These are phyloP conservation scores for Chaetomiaceae sp. DNA, from an alignment of 2,329 filamentous ascomycete species.

Conservation along the genomic window DNA sequence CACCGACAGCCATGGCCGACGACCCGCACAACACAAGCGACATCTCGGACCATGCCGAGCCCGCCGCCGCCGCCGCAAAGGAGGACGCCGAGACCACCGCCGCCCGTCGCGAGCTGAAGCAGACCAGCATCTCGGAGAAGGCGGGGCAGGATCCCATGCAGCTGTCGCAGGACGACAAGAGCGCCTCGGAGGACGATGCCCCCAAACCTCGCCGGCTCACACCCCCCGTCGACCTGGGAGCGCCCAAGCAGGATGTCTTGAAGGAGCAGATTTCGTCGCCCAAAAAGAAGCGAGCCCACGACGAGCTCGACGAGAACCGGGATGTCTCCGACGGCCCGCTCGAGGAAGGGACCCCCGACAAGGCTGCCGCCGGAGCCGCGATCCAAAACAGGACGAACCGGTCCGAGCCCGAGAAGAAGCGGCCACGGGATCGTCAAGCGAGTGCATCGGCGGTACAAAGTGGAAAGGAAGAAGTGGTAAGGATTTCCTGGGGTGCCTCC, in stretches of 20 bases:
- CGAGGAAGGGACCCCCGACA: slow-evolving; percentile 40
- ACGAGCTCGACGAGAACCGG: slow-evolving; percentile 50
- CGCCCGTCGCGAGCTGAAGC: slow-evolving; percentile 59
- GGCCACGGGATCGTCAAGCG: slow-evolving; percentile 49
- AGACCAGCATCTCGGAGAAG: slow-evolving; percentile 57
- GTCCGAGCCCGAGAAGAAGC: slow-evolving; percentile 62
- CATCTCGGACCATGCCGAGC: slow-evolving; percentile 33
- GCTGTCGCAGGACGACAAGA: slow-evolving; percentile 27
- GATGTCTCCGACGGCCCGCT: slow-evolving; percentile 32
- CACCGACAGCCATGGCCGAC: slow-evolving; percentile 40
- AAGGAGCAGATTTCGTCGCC: slow-evolving; percentile 53
- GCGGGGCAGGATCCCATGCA: slow-evolving; percentile 24
- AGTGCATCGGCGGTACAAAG: slow-evolving; percentile 17
- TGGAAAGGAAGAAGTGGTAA: slow-evolving; percentile 22
- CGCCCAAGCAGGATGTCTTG: slow-evolving; percentile 36
- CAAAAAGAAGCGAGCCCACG: slow-evolving; percentile 62
- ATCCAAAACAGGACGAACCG: slow-evolving; percentile 46
- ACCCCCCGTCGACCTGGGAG: slow-evolving; percentile 33
- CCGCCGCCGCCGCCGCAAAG: slow-evolving; percentile 27
- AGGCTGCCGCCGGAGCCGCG: slow-evolving; percentile 17
- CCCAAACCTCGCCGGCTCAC: slow-evolving; percentile 29
- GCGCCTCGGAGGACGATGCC: slow-evolving; percentile 28
- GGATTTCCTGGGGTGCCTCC: too few relatives aligned
- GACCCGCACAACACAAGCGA: slow-evolving; percentile 40
- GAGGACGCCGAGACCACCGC: slow-evolving; percentile 62